Conservation (phyloP, 1,284 basidiomycete species). For the Rhodotorula sp. region DNA sequence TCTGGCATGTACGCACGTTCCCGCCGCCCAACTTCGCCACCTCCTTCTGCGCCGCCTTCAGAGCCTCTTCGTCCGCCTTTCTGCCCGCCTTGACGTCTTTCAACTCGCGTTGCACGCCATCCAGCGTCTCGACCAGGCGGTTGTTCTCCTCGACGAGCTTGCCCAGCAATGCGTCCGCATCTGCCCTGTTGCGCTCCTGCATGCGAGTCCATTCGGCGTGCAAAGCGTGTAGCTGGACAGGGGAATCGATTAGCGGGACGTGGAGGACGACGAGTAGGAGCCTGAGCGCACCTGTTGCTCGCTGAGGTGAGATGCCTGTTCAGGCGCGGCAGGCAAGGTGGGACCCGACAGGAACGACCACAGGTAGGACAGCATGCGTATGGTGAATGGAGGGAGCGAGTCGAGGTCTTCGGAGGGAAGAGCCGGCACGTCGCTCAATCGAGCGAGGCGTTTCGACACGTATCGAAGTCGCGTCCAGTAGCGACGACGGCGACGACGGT, state of each 20-base stretch:
- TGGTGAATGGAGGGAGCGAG: neutral
- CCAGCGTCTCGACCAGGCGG: neutral
- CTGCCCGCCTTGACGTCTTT: conserved; percentile 20
- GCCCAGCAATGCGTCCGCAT: neutral
- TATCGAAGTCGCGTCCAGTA: no score
- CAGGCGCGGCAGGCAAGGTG: neutral
- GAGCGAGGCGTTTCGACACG: no score
- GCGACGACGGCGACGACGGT: no score
- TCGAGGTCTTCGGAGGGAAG: neutral
- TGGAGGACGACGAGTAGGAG: no score
- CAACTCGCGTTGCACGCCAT: neutral
- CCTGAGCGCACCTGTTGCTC: neutral
- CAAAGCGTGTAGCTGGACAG: neutral
- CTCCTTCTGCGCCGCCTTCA: neutral
- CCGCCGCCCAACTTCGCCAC: neutral
- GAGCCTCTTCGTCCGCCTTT: conserved; percentile 8
- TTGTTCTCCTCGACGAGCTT: conserved; percentile 15
- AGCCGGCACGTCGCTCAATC: neutral
- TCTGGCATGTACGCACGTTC: neutral
- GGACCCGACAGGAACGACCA: neutral
- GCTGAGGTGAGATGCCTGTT: neutral
- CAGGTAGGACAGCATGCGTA: neutral
- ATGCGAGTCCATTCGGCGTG: conserved; percentile 10
- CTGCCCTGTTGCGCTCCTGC: neutral
- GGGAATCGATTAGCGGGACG: no score